These are phyloP conservation scores for Geotrichum reessii DNA, from an alignment of 1,139 yeast genomes.

Conservation along the genomic window DNA sequence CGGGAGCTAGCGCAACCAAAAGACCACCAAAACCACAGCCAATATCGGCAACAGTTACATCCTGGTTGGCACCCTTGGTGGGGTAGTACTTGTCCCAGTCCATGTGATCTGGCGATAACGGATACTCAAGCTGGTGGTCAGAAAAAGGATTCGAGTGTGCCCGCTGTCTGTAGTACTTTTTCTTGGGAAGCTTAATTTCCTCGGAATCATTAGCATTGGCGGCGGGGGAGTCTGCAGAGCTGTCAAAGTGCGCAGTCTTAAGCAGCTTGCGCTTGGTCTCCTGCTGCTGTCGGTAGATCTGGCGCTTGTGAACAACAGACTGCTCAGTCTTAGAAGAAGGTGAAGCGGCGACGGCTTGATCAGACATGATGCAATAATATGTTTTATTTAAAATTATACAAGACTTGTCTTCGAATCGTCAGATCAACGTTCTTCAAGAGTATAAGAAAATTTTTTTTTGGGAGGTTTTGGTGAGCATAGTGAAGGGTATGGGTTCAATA, in stretches of 20 bases:
- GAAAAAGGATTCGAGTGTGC: slow-evolving; percentile 98
- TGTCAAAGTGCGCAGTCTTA: slow-evolving; percentile 34
- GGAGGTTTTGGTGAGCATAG: neutral
- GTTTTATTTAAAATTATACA: neutral
- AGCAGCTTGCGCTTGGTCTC: slow-evolving; percentile 36
- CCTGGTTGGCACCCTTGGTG: slow-evolving; percentile 25
- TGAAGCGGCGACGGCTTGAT: neutral
- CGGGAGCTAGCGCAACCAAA: slow-evolving; percentile 70
- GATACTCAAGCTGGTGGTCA: slow-evolving; percentile 88
- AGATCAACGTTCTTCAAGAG: neutral
- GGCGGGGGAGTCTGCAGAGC: slow-evolving; percentile 25
- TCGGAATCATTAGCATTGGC: slow-evolving; percentile 27
- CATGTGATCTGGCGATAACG: slow-evolving; percentile 74
- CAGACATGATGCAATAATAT: neutral
- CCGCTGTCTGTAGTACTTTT: slow-evolving; percentile 90
- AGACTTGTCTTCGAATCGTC: neutral
- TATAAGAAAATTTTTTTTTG: neutral
- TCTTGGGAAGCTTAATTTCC: slow-evolving; percentile 35
- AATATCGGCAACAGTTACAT: slow-evolving; percentile 86
- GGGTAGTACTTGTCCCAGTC: slow-evolving; percentile 82
- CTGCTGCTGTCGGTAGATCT: slow-evolving; percentile 39
- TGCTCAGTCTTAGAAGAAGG: neutral
- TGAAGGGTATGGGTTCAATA: neutral
- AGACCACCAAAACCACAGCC: slow-evolving; percentile 99
- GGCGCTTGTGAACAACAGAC: slow-evolving; percentile 29